Evolutionary conservation across 164 flowering plant species (phyloP), one percentile per base, ranked within the genome.

Genomic region (Stephania cephalantha): DNA sequence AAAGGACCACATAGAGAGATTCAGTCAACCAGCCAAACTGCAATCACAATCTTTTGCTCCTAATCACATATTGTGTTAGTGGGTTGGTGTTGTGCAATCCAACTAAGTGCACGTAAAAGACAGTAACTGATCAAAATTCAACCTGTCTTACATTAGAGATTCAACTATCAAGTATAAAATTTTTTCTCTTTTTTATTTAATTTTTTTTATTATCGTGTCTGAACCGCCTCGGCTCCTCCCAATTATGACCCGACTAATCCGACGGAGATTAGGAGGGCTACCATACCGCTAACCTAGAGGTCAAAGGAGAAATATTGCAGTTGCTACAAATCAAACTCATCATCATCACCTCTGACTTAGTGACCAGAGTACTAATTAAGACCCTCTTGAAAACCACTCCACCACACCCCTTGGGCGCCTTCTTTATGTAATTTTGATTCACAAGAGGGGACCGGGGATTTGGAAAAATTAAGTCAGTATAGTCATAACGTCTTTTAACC

Each of bases 141-240:
- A 78, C 55, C 64, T 83, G 84, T 84, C 86, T 73, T 73, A 68
- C 77, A 79, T 31, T 53, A 71, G 71, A 83, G 78, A 75, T 15
- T 35, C 42, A 35, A 35, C 42, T 35, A 35, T 17, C 83, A 85
- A 50, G 46, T 68, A 67, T 35, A 74, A 45, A 76, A 71, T 25
- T 18, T 58, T 1, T 58, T 58, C n/a, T 18, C 6, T 58, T 15
- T 4, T 35, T 35, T 0, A 0, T 35, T 35, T 0, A 35, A 0
- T 35, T 35, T 35, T 35, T 35, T 35, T 35, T 35, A 35, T 35
- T 1, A 35, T 35, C 2, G 42, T 35, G 42, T 35, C 42, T 35
- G 42, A 35, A 35, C 42, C 4, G 42, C 42, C 42, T 35, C 42
- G 1, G 3, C 42, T 4, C 42, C 42, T 35, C 42, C 1, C 42